A percentile compares a stretch with the other conserved stretches of the same genome.
Evolutionary conservation across 139 green algal species (phyloP).

Genomic region (Chloropicon primus): DNA sequence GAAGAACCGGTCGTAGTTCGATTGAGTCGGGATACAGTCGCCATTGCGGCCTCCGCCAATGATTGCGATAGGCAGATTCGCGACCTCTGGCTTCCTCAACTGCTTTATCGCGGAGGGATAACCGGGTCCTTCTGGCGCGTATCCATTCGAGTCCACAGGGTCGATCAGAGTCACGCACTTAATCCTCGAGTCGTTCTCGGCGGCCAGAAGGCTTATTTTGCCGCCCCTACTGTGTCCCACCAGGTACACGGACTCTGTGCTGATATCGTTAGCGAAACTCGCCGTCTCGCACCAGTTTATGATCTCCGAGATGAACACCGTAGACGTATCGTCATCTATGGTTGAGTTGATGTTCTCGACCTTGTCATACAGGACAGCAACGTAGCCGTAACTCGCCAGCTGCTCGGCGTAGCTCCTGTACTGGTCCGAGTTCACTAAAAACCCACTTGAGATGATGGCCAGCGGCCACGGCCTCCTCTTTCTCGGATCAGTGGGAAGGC

Average conservation of each 20-base stretch:
- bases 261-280: slow-evolving; percentile 35
- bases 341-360: slow-evolving; percentile 40
- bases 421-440: slow-evolving; percentile 48
- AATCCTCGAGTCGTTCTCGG: slow-evolving; percentile 19
- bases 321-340: slow-evolving; percentile 52
- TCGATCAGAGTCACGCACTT: slow-evolving; percentile 63
- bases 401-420: slow-evolving; percentile 51
- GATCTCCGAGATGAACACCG: slow-evolving; percentile 29
- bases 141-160: slow-evolving; percentile 79
- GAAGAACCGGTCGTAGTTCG: background rate
- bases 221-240: slow-evolving; percentile 42
- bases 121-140: slow-evolving; percentile 33
- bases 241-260: slow-evolving; percentile 24
- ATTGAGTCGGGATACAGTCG: background rate
- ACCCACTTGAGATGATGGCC: slow-evolving; percentile 68
- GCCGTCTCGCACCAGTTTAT: slow-evolving; percentile 44
- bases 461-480: slow-evolving; percentile 64
- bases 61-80: background rate
- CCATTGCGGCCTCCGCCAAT: background rate
- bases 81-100: background rate
- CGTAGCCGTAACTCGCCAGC: slow-evolving; percentile 55
- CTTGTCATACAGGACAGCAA: slow-evolving; percentile 46
- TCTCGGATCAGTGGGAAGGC: slow-evolving; percentile 7
- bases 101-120: slow-evolving; percentile 10
- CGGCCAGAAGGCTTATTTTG: slow-evolving; percentile 38